These are phyloP conservation scores for Lachnellula suecica DNA, from an alignment of 2,329 filamentous ascomycete species.

Conservation along the genomic window DNA sequence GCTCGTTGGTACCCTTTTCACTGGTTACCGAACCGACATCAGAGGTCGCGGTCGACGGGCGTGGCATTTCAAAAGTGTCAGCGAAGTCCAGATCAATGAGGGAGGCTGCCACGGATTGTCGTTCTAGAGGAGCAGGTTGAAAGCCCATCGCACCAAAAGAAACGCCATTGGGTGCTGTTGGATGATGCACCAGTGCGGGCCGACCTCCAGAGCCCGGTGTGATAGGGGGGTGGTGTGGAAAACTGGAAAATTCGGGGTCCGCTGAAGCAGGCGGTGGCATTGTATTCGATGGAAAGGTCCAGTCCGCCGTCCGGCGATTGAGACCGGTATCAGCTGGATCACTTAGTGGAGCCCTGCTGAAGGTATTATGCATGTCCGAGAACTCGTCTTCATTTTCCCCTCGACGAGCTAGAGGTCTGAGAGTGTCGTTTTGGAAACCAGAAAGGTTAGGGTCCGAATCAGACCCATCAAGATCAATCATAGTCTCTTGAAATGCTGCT, in stretches of 20 bases:
- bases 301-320: slow-evolving; percentile 53
- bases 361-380: slow-evolving; percentile 36
- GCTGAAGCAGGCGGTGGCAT: slow-evolving; percentile 52
- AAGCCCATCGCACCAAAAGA: slow-evolving; percentile 20
- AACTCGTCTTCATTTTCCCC: slow-evolving; percentile 25
- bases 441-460: slow-evolving; percentile 55
- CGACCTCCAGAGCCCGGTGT: slow-evolving; percentile 36
- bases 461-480: slow-evolving; percentile 64
- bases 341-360: slow-evolving; percentile 52
- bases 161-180: slow-evolving; percentile 47
- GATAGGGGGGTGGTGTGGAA: no score
- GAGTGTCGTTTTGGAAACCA: slow-evolving; percentile 60
- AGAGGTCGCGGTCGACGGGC: slow-evolving; percentile 31
- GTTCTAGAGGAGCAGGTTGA: slow-evolving; percentile 14
- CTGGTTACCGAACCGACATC: slow-evolving; percentile 39
- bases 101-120: slow-evolving; percentile 28
- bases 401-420: slow-evolving; percentile 35
- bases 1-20: no score
- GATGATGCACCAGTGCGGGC: slow-evolving; percentile 48
- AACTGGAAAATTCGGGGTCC: slow-evolving; percentile 52
- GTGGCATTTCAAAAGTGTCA: slow-evolving; percentile 28
- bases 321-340: slow-evolving; percentile 56
- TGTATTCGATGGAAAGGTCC: slow-evolving; percentile 52
- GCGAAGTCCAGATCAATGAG: slow-evolving; percentile 57
- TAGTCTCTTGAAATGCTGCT: slow-evolving; percentile 55